Percentiles rank a stretch among this genome's conserved stretches.
Evolutionary conservation across 352 stramenopile species (phyloP).

Genomic region (Plasmopara viticola): DNA sequence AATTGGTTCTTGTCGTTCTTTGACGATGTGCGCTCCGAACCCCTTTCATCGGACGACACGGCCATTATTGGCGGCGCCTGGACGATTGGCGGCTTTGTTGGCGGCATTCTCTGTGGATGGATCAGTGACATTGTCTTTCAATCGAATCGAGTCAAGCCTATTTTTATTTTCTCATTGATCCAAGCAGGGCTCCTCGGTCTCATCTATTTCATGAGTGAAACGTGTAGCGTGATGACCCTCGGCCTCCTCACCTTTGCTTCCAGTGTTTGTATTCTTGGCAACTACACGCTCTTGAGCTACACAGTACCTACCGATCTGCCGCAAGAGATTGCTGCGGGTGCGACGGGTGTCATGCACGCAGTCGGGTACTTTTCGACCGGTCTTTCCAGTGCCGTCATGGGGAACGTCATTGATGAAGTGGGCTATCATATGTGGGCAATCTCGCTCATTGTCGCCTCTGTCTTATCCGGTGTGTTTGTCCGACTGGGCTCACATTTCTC

Average conservation of each 20-base stretch:
- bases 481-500: slow-evolving; percentile 56
- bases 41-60: slow-evolving; percentile 44
- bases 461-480: slow-evolving; percentile 54
- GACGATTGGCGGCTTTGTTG: slow-evolving; percentile 71
- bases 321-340: slow-evolving; percentile 58
- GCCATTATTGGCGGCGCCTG: slow-evolving; percentile 63
- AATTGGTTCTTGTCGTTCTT: slow-evolving; percentile 81
- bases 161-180: slow-evolving; percentile 66
- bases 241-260: slow-evolving; percentile 53
- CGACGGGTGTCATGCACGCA: slow-evolving; percentile 56
- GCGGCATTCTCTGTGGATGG: slow-evolving; percentile 62
- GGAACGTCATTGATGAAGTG: slow-evolving; percentile 41
- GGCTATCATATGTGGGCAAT: slow-evolving; percentile 54
- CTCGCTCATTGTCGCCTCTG: slow-evolving; percentile 52
- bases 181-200: slow-evolving; percentile 44
- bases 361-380: slow-evolving; percentile 67
- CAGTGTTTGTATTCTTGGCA: slow-evolving; percentile 67
- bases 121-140: slow-evolving; percentile 64
- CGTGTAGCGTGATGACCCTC: slow-evolving; percentile 41
- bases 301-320: slow-evolving; percentile 67
- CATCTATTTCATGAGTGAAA: slow-evolving; percentile 52
- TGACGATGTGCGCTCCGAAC: slow-evolving; percentile 42
- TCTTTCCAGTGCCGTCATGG: slow-evolving; percentile 59
- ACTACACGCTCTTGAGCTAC: slow-evolving; percentile 71
- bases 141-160: slow-evolving; percentile 58